Conservation (phyloP, 805 yeast genomes). For the Nakazawaea ishiwadae region DNA sequence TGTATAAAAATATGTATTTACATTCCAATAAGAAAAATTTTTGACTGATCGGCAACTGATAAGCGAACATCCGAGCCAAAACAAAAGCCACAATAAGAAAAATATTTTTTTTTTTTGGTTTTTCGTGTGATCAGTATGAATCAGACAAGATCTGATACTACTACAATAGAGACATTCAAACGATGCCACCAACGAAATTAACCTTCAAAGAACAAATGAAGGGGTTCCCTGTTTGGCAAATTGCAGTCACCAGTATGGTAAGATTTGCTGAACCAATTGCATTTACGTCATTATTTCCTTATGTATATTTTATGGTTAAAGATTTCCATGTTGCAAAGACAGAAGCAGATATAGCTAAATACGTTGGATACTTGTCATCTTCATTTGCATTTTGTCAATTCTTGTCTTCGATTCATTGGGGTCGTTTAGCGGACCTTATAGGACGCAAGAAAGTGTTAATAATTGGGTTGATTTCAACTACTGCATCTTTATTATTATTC, state of each 20-base stretch:
- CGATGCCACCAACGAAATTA: too few relatives aligned
- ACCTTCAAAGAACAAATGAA: constrained; percentile 44
- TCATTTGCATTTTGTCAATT: constrained; percentile 58
- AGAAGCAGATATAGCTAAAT: constrained; percentile 48
- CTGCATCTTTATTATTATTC: constrained; percentile 38
- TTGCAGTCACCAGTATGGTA: constrained; percentile 33
- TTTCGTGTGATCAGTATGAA: too few relatives aligned
- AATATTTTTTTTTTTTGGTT: too few relatives aligned
- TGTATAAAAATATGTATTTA: too few relatives aligned
- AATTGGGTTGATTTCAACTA: constrained; percentile 47
- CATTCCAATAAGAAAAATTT: too few relatives aligned
- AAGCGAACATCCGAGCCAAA: too few relatives aligned
- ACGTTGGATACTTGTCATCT: constrained; percentile 58
- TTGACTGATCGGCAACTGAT: too few relatives aligned
- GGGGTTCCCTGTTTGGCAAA: constrained; percentile 52
- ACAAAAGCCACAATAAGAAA: too few relatives aligned
- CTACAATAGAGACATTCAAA: background rate
- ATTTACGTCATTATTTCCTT: constrained; percentile 58
- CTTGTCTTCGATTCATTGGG: constrained; percentile 56
- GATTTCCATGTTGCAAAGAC: constrained; percentile 47
- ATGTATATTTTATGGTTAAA: constrained; percentile 55
- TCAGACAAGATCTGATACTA: too few relatives aligned
- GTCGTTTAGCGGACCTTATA: constrained; percentile 42
- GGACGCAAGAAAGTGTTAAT: constrained; percentile 54
- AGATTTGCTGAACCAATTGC: constrained; percentile 58